Conservation (phyloP, 192 early-diverging fungal species). For the Umbelopsis vinacea region DNA sequence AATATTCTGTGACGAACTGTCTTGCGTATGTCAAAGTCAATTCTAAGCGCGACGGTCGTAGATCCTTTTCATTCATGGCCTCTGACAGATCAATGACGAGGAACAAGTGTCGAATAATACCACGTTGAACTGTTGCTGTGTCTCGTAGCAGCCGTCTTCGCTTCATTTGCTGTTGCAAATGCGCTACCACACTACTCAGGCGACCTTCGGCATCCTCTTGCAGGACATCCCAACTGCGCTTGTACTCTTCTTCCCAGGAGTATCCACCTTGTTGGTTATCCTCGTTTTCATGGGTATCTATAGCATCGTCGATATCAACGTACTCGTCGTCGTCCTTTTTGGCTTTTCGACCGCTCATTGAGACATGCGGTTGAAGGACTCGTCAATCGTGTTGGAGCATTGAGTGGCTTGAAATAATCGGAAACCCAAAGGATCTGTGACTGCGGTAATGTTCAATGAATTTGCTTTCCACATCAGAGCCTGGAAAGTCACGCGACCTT, state of each 20-base stretch:
- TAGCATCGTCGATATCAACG: constrained; percentile 60
- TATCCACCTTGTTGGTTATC: constrained; percentile 65
- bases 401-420: neutral
- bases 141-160: constrained; percentile 68
- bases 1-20: constrained; percentile 85
- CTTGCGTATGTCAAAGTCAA: constrained; percentile 67
- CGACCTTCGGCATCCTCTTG: constrained; percentile 88
- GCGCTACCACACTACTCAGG: constrained; percentile 72
- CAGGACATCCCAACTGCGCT: constrained; percentile 93
- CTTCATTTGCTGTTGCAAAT: constrained; percentile 75
- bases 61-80: constrained; percentile 84
- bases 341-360: constrained; percentile 18
- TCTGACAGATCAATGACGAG: constrained; percentile 84
- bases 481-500: no score
- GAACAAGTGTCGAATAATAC: constrained; percentile 84
- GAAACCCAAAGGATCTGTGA: neutral
- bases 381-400: neutral
- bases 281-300: constrained; percentile 45
- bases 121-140: constrained; percentile 73
- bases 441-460: neutral
- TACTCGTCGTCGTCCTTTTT: constrained; percentile 47
- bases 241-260: constrained; percentile 96
- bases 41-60: constrained; percentile 82
- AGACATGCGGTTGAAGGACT: neutral
- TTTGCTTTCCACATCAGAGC: no score